Evolutionary conservation across 73 alveolate species (phyloP).

Genomic region (Durusdinium trenchii): DNA sequence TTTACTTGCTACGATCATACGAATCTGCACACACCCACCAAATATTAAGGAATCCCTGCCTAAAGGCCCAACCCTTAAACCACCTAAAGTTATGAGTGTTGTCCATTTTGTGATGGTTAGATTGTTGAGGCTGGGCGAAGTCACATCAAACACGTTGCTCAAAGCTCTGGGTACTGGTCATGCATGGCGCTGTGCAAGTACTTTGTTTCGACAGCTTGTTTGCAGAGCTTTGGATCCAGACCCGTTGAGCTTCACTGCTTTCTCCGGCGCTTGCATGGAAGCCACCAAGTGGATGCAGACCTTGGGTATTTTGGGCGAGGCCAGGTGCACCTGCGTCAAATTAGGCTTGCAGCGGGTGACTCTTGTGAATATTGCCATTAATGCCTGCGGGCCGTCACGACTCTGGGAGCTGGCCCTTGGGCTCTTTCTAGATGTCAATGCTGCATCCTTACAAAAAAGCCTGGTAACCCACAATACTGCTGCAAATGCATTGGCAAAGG

Average conservation of each 20-base stretch:
- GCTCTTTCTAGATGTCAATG: neutral
- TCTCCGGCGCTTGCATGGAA: neutral
- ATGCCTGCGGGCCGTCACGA: neutral
- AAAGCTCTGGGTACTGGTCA: conserved; percentile 16
- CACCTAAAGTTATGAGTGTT: neutral
- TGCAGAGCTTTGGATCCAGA: neutral
- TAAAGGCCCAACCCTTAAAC: too few relatives aligned
- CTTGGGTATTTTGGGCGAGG: neutral
- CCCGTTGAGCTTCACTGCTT: conserved; percentile 51
- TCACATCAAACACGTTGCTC: conserved; percentile 22
- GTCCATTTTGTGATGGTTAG: neutral
- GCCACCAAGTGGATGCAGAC: neutral
- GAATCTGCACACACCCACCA: neutral
- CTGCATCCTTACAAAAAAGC: neutral
- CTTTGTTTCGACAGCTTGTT: neutral
- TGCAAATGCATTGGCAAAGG: neutral
- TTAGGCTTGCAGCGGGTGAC: conserved; percentile 16
- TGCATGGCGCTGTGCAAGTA: neutral
- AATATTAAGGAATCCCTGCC: too few relatives aligned
- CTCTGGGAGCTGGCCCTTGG: neutral
- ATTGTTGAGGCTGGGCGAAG: neutral
- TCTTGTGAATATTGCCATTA: conserved; percentile 24
- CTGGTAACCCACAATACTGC: conserved; percentile 16
- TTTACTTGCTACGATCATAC: neutral
- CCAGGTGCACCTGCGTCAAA: neutral